phyloP scores from a whole-genome alignment of 345 rosid species.

The Acer yangbiense region DNA sequence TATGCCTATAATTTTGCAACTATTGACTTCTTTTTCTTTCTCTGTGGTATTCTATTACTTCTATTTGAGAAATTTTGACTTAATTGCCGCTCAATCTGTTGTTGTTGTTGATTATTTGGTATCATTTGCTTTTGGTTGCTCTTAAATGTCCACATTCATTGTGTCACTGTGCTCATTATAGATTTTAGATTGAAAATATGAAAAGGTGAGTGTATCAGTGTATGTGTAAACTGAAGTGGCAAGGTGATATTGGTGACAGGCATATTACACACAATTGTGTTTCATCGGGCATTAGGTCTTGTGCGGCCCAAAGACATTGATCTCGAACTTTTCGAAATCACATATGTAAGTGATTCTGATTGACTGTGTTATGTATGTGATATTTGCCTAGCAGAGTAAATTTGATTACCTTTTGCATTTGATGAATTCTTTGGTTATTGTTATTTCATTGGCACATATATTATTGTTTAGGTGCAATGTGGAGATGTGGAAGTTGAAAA shows the following conservation, averaged over 20 bases:
- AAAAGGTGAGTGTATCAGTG: neutral
- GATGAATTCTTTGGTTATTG: neutral
- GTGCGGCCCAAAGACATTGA: constrained; percentile 92
- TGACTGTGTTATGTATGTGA: neutral
- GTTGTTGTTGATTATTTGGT: neutral
- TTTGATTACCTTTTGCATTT: neutral
- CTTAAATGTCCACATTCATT: neutral
- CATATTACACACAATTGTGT: constrained; percentile 81
- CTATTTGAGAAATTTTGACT: no score
- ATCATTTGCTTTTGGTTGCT: neutral
- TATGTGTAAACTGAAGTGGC: constrained; percentile 2
- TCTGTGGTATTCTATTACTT: neutral
- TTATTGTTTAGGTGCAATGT: constrained; percentile 65
- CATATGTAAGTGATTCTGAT: constrained; percentile 59
- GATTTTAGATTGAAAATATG: neutral
- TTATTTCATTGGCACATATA: neutral
- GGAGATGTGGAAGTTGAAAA: constrained; percentile 86
- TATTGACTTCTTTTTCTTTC: constrained; percentile 1
- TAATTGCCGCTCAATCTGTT: no score
- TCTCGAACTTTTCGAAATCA: constrained; percentile 83
- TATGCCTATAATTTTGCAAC: neutral
- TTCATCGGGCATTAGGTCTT: constrained; percentile 92
- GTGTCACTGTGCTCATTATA: no score
- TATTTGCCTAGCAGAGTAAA: neutral
- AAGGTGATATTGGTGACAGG: constrained; percentile 48